phyloP scores from a whole-genome alignment of 2,329 filamentous ascomycete species.

The Ascochyta lentis region DNA sequence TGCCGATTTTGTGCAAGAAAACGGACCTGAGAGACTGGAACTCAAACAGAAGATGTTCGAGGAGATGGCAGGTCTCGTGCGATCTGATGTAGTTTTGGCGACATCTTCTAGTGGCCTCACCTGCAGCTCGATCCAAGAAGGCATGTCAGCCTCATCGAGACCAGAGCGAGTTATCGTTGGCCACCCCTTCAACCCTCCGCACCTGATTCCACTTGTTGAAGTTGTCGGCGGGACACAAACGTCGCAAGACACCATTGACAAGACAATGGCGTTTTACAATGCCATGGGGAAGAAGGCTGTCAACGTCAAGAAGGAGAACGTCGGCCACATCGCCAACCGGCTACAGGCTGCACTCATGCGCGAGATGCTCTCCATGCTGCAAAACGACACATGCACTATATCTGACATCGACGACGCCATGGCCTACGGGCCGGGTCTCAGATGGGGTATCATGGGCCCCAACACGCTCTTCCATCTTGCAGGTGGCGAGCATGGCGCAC shows the following conservation, averaged over 20 bases:
- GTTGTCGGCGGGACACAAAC: slow-evolving; percentile 45
- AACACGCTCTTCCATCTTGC: slow-evolving; percentile 23
- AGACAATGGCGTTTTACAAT: slow-evolving; percentile 50
- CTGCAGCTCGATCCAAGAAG: slow-evolving; percentile 38
- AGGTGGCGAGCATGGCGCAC: slow-evolving; percentile 24
- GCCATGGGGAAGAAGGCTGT: slow-evolving; percentile 50
- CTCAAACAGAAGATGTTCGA: slow-evolving; percentile 50
- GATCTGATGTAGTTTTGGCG: slow-evolving; percentile 48
- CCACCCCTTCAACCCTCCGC: slow-evolving; percentile 59
- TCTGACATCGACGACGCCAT: slow-evolving; percentile 27
- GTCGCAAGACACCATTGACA: slow-evolving; percentile 23
- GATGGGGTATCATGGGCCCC: slow-evolving; percentile 29
- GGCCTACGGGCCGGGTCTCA: slow-evolving; percentile 22
- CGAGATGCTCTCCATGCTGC: slow-evolving; percentile 23
- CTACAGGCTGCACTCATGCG: slow-evolving; percentile 46
- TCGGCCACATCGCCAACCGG: slow-evolving; percentile 56
- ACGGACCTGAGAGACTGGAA: slow-evolving; percentile 51
- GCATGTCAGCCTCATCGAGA: slow-evolving; percentile 12
- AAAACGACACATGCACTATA: slow-evolving; percentile 21
- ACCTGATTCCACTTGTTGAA: slow-evolving; percentile 57
- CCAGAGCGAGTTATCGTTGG: slow-evolving; percentile 47
- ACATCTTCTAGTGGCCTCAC: slow-evolving; percentile 51
- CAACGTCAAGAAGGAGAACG: slow-evolving; percentile 44
- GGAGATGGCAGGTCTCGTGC: slow-evolving; percentile 41
- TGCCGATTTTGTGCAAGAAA: slow-evolving; percentile 49